phyloP scores from a whole-genome alignment of 352 stramenopile genomes.

The Globisporangium acanthophoron region DNA sequence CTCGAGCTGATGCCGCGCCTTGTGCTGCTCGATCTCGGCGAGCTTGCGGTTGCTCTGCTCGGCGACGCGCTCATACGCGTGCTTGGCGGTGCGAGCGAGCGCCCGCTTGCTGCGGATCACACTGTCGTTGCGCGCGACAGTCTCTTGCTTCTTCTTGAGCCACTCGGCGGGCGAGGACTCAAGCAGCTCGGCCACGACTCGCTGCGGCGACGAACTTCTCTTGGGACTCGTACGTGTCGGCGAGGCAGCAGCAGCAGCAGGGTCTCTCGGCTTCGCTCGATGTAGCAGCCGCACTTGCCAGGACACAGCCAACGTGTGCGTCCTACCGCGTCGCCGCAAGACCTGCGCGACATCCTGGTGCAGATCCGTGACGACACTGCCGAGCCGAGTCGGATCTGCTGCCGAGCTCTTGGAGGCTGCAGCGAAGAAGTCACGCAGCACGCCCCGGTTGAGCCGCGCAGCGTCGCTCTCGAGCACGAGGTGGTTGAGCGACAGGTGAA shows the following conservation, averaged over 20 bases:
- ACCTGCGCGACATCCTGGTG: background rate
- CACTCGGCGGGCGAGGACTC: slow-evolving; percentile 29
- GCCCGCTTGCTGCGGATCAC: slow-evolving; percentile 19
- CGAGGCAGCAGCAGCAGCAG: background rate
- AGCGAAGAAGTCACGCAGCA: slow-evolving; percentile 11
- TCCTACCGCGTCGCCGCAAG: background rate
- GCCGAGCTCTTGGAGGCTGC: background rate
- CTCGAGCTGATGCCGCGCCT: slow-evolving; percentile 28
- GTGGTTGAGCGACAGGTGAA: slow-evolving; percentile 33
- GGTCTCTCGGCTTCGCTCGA: slow-evolving; percentile 11
- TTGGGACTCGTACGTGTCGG: background rate
- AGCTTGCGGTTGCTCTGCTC: slow-evolving; percentile 45
- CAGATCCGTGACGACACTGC: background rate
- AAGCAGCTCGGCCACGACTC: slow-evolving; percentile 10
- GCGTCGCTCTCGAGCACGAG: slow-evolving; percentile 30
- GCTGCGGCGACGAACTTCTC: slow-evolving; percentile 1
- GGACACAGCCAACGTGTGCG: slow-evolving; percentile 2
- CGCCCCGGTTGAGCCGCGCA: slow-evolving; percentile 16
- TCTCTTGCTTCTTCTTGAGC: slow-evolving; percentile 32
- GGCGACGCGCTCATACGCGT: slow-evolving; percentile 40
- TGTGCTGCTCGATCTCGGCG: slow-evolving; percentile 43
- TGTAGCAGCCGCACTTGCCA: slow-evolving; percentile 59
- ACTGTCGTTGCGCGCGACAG: slow-evolving; percentile 20
- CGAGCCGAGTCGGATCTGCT: background rate
- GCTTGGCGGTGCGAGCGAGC: slow-evolving; percentile 29